Conservation (phyloP, 768 basidiomycete genomes). For the Pluteus cervinus region DNA sequence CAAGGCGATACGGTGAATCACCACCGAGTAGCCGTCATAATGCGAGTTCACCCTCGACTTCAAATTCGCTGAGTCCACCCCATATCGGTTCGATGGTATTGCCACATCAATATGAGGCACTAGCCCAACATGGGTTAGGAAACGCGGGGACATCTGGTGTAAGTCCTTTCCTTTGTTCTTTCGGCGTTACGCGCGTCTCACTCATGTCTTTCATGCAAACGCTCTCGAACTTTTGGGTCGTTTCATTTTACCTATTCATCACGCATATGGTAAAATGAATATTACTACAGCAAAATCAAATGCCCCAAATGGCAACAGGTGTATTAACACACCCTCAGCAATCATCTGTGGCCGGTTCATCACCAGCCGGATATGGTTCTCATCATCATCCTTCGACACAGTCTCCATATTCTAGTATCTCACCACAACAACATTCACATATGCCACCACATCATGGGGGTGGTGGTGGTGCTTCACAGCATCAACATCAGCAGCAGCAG, state of each 20-base stretch:
- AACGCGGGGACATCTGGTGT: slow-evolving; percentile 6
- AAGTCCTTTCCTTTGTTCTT: not conserved
- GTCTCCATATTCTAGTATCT: slow-evolving; percentile 12
- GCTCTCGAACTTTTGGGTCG: no score
- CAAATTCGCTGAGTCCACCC: slow-evolving; percentile 54
- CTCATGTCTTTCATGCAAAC: slow-evolving; percentile 23
- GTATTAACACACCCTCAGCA: slow-evolving; percentile 1
- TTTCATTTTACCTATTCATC: no score
- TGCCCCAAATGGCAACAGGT: no score
- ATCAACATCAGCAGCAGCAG: slow-evolving; percentile 13
- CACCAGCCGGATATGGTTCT: slow-evolving; percentile 17
- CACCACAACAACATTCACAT: slow-evolving; percentile 6
- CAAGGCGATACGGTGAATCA: slow-evolving; percentile 42
- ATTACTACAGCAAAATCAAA: no score
- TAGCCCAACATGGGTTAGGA: no score
- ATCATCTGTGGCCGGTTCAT: slow-evolving; percentile 22
- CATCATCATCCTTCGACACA: slow-evolving; percentile 14
- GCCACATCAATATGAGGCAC: slow-evolving; percentile 30
- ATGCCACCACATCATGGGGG: slow-evolving; percentile 1
- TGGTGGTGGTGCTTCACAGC: not conserved
- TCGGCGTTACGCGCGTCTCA: no score
- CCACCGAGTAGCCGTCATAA: slow-evolving; percentile 40
- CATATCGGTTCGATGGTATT: slow-evolving; percentile 28
- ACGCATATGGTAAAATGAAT: no score
- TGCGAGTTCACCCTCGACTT: slow-evolving; percentile 51